phyloP scores from a whole-genome alignment of 2,329 filamentous ascomycete species.

The Ophiostoma sp. region DNA sequence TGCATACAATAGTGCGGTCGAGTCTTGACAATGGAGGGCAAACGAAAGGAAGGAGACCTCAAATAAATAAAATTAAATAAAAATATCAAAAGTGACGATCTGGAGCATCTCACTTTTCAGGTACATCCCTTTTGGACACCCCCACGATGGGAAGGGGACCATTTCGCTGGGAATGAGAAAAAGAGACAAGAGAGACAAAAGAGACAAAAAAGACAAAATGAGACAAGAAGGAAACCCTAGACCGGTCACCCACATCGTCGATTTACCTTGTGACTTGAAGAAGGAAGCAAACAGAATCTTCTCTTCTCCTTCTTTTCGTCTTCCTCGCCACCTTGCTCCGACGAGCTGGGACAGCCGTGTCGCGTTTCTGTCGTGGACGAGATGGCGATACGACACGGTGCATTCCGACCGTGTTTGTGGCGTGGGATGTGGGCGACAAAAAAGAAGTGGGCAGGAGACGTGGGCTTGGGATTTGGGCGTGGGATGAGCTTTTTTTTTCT shows the following conservation, averaged over 20 bases:
- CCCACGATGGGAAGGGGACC: neutral
- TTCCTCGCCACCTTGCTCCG: constrained; percentile 1
- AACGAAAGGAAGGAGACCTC: neutral
- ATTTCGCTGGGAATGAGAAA: neutral
- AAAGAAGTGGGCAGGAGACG: neutral
- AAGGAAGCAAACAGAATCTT: neutral
- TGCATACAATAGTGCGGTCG: constrained; percentile 1
- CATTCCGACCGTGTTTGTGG: neutral
- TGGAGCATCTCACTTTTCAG: neutral
- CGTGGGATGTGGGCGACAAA: neutral
- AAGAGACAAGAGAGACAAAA: neutral
- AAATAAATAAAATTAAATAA: neutral
- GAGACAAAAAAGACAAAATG: neutral
- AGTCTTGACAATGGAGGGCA: neutral
- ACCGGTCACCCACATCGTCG: constrained; percentile 24
- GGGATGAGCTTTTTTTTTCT: constrained; percentile 11
- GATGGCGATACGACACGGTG: constrained; percentile 9
- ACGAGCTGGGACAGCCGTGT: constrained; percentile 16
- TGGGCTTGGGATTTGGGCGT: neutral
- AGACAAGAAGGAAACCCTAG: neutral
- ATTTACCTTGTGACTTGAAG: constrained; percentile 19
- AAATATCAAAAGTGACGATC: constrained; percentile 4
- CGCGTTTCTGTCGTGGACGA: neutral
- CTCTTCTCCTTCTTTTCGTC: neutral
- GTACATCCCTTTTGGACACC: neutral